Evolutionary conservation across 108 stramenopile genomes (phyloP).

Genomic region (Fragilariopsis cylindrus): DNA sequence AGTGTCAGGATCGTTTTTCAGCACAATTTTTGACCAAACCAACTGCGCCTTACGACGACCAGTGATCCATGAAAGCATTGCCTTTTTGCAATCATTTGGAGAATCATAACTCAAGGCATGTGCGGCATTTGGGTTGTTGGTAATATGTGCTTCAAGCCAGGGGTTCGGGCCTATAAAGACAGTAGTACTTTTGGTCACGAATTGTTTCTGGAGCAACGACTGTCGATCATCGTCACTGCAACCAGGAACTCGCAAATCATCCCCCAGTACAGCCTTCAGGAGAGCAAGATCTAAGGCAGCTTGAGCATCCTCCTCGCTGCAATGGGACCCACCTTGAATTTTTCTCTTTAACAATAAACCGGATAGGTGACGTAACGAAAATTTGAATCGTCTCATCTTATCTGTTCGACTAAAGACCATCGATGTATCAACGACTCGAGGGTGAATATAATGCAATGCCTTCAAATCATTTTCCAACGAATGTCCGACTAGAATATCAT

Average conservation of each 20-base stretch:
- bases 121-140: conserved; percentile 44
- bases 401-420: conserved; percentile 61
- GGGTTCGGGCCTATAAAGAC: conserved; percentile 67
- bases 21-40: conserved; percentile 58
- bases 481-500: conserved; percentile 90
- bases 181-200: conserved; percentile 32
- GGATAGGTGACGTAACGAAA: conserved; percentile 63
- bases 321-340: conserved; percentile 74
- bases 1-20: conserved; percentile 24
- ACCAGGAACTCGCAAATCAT: conserved; percentile 54
- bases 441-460: conserved; percentile 75
- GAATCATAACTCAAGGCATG: conserved; percentile 67
- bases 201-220: conserved; percentile 23
- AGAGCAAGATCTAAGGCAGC: conserved; percentile 70
- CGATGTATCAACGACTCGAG: conserved; percentile 80
- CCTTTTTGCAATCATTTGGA: conserved; percentile 57
- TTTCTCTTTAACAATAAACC: conserved; percentile 52
- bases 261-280: conserved; percentile 59
- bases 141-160: conserved; percentile 66
- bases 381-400: conserved; percentile 59
- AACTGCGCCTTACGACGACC: conserved; percentile 55
- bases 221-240: conserved; percentile 21
- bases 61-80: conserved; percentile 64
- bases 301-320: conserved; percentile 79
- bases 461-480: conserved; percentile 90